Evolutionary conservation across 306 rosid species (phyloP).

Genomic region (Vigna nakashimae): DNA sequence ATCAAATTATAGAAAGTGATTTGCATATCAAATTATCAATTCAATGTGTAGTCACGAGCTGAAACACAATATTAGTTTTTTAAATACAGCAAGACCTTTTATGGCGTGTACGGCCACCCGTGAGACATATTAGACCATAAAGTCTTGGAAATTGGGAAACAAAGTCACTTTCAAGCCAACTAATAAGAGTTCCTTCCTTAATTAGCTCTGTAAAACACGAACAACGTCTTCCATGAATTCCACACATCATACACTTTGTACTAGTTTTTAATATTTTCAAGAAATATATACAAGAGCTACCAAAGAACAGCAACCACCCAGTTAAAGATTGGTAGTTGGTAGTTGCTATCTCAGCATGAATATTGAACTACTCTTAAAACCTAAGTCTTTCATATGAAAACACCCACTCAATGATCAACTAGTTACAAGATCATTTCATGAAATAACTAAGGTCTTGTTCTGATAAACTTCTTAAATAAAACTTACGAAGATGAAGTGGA

Average conservation of each 20-base stretch:
- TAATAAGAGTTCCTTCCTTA: neutral
- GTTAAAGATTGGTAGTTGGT: too few species aligned
- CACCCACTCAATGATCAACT: too few species aligned
- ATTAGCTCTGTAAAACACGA: neutral
- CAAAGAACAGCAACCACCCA: neutral
- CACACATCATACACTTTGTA: too few species aligned
- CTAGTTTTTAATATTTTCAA: too few species aligned
- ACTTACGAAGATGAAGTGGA: neutral
- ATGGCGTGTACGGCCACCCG: neutral
- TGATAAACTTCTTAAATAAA: too few species aligned
- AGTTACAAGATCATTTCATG: neutral
- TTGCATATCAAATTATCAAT: neutral
- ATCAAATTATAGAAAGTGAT: neutral
- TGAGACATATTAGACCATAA: neutral
- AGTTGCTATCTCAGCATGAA: neutral
- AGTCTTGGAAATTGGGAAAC: neutral
- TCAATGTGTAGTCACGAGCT: constrained; percentile 4
- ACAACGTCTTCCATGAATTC: neutral
- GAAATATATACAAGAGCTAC: neutral
- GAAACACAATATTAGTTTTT: neutral
- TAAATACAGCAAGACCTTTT: neutral
- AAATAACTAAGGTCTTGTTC: neutral
- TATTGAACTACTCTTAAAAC: too few species aligned
- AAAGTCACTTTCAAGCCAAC: neutral
- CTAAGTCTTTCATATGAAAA: too few species aligned